Percentiles rank a stretch among this genome's conserved stretches.
These are phyloP conservation scores for Lentithecium fluviatile DNA, from an alignment of 495 filamentous ascomycete genomes.

Conservation along the genomic window DNA sequence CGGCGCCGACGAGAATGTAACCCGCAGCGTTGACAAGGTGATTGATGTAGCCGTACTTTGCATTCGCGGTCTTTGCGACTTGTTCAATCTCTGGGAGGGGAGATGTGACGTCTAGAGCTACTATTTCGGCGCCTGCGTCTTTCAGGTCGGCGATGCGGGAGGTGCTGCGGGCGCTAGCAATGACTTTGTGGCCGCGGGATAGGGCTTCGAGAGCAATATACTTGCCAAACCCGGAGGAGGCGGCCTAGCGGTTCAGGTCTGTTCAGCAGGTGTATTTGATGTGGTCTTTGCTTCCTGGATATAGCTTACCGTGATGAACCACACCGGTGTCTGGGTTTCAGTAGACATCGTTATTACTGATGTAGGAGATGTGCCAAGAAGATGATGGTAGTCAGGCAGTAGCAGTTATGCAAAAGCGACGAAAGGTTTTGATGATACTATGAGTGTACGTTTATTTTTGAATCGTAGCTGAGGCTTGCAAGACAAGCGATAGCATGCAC, in stretches of 20 bases:
- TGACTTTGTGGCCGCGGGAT: constrained; percentile 54
- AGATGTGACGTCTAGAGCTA: constrained; percentile 50
- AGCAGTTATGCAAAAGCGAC: not conserved
- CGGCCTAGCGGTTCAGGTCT: constrained; percentile 31
- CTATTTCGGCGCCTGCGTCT: constrained; percentile 45
- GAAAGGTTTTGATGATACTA: too few relatives aligned
- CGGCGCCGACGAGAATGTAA: constrained; percentile 43
- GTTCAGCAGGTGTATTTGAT: too few relatives aligned
- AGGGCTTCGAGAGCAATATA: constrained; percentile 46
- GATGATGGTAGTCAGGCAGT: not conserved
- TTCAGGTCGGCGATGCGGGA: constrained; percentile 46
- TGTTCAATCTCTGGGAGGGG: constrained; percentile 41
- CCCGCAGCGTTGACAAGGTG: constrained; percentile 56
- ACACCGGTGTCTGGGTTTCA: constrained; percentile 39
- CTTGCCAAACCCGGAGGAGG: constrained; percentile 51
- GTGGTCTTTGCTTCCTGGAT: too few relatives aligned
- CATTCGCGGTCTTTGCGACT: constrained; percentile 46
- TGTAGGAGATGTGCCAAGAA: not conserved
- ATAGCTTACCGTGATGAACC: constrained; percentile 47
- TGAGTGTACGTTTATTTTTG: too few relatives aligned
- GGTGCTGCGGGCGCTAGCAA: constrained; percentile 54
- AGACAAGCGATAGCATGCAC: too few relatives aligned
- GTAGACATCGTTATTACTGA: constrained; percentile 7
- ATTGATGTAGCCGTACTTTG: constrained; percentile 49
- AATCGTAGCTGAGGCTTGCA: too few relatives aligned